Base-by-base conservation (phyloP, 345 rosid genomes). In the Viola odorata region DNA sequence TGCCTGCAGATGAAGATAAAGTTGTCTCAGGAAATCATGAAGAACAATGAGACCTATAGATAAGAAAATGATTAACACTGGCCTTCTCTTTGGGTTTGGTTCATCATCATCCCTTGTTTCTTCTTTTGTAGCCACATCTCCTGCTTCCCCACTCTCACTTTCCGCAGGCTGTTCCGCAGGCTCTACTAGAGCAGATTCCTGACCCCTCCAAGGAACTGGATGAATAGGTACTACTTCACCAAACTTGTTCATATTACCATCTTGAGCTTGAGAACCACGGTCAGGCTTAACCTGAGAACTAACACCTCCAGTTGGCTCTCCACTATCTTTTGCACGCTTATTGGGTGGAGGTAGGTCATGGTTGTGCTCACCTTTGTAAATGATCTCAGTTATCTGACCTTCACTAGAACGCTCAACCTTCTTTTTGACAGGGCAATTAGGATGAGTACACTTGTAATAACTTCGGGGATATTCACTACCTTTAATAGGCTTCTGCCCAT, bases 401-500 rank as follows among this genome's bases (percentile, higher is more conserved):
- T 83, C 84, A 7, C 83, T 84, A 10, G 95, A 83, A 16, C 96
- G 91, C 76, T 94, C 99, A 8, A 94, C 91, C 80, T 84, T 85
- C 82, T 90, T 94, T 79, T 81, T 94, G n/a, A 90, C 95, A 0
- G 87, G 86, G 73, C 99, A 94, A 52, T 75, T 81, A 49, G 48
- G 74, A 73, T 88, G 79, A 8, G 96, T 94, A 62, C 99, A 94
- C 69, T 86, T 94, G 75, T 94, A 94, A 80, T 94, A 90, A 80
- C 99, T 94, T 75, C 99, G 74, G 5, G 99, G 97, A 79, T 77
- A 90, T 72, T 86, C 96, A 58, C 91, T 84, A 60, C 97, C 95
- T 79, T 94, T 90, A 39, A 90, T 91, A 36, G 95, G 97, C 80
- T 90, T 94, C 79, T 94, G 97, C 60, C 99, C 95, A 64, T 86